These are phyloP conservation scores for Anisodus tanguticus DNA, from an alignment of 257 asterid species.

Conservation along the genomic window DNA sequence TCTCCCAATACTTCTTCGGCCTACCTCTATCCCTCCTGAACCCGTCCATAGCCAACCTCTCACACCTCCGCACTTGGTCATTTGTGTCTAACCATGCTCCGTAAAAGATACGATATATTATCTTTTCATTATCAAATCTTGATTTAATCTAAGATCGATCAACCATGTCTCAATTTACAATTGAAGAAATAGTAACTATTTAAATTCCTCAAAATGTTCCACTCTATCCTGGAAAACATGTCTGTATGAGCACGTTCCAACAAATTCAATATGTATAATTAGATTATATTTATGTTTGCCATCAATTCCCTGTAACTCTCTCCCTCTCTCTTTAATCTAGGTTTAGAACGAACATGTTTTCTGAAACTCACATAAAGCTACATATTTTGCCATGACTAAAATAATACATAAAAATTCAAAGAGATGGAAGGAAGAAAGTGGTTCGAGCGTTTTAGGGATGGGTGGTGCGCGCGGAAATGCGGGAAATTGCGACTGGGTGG, in stretches of 20 bases:
- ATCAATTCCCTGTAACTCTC: not conserved
- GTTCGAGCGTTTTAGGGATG: not conserved
- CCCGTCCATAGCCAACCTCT: no score
- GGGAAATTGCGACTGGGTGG: not conserved
- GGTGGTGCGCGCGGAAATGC: not conserved
- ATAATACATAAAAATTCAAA: no score
- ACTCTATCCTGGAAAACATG: not conserved
- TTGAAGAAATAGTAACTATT: not conserved
- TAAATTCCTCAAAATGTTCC: not conserved
- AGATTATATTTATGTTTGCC: not conserved
- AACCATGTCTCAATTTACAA: not conserved
- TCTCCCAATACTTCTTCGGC: no score
- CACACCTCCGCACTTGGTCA: no score
- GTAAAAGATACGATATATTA: no score
- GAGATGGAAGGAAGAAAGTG: not conserved
- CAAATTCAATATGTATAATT: not conserved
- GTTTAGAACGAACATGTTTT: not conserved
- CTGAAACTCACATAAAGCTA: not conserved
- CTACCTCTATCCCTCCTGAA: no score
- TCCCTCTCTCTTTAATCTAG: not conserved
- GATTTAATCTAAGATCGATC: no score
- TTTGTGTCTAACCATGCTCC: no score
- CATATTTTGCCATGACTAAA: not conserved
- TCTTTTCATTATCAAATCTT: no score
- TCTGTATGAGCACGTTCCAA: not conserved